These are phyloP conservation scores for Tetragonia tetragonoides DNA, from an alignment of 148 eudicot species.

Conservation along the genomic window DNA sequence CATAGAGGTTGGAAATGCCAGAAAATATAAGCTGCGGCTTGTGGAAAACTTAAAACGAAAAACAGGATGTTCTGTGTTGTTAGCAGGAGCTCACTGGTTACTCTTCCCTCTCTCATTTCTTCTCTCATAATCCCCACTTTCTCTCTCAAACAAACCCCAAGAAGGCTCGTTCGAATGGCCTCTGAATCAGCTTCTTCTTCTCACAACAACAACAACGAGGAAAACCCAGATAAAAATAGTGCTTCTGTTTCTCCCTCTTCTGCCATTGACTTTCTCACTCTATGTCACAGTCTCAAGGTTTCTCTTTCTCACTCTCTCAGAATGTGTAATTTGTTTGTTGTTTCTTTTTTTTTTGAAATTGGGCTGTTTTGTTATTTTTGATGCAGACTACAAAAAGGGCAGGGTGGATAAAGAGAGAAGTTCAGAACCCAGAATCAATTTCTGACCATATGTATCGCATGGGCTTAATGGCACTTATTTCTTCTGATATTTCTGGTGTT, in stretches of 20 bases:
- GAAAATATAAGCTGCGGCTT: too few relatives aligned
- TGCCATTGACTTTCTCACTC: conserved; percentile 84
- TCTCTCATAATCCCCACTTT: conserved; percentile 5
- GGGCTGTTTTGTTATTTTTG: conserved; percentile 12
- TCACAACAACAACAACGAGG: not conserved
- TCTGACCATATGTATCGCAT: conserved; percentile 97
- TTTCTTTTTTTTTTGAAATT: not conserved
- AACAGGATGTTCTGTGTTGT: conserved; percentile 14
- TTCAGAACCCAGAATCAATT: conserved; percentile 79
- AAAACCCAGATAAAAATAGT: not conserved
- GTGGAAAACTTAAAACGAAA: not conserved
- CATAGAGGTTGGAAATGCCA: too few relatives aligned
- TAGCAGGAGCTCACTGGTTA: conserved; percentile 16
- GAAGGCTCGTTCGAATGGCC: conserved; percentile 25
- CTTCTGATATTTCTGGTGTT: conserved; percentile 76
- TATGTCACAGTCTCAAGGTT: conserved; percentile 91
- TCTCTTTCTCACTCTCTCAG: not conserved
- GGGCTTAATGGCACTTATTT: conserved; percentile 90
- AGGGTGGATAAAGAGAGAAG: conserved; percentile 75
- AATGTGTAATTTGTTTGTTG: not conserved
- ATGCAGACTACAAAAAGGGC: conserved; percentile 81
- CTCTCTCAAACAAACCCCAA: conserved; percentile 17
- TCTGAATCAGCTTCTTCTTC: conserved; percentile 14
- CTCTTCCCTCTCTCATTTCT: conserved; percentile 12
- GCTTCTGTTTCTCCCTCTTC: conserved; percentile 55